Evolutionary conservation across 352 stramenopile species (phyloP), one percentile per base, ranked within the genome.

Genomic region (Phytopythium delawarense): DNA sequence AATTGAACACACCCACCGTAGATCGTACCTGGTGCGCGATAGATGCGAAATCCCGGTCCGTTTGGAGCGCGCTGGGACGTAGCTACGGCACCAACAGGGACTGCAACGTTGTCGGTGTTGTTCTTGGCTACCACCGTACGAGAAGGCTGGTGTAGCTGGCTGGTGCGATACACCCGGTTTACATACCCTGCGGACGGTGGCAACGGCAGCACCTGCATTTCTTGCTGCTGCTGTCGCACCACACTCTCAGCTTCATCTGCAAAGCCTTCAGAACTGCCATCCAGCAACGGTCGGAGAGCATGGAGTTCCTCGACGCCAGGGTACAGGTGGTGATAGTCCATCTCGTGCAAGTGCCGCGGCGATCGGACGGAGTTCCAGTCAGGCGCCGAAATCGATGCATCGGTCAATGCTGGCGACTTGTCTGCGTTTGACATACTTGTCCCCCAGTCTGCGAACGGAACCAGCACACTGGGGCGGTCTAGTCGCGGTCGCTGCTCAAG

Each of bases 281-380:
- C 30, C 30, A 40, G 9, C 52, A 57, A 21, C 0, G 32, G 2
- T 1, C 9, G 52, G 5, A 45, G 3, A n/a, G n/a, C 32, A n/a
- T 45, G 21, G 7, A 57, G 20, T 6, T 45, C 52, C n/a, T 57
- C 52, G 7, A 57, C 32, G 11, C 35, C 52, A 5, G 34, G 9
- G 52, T 46, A 57, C 20, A 57, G 11, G 3, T 45, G 52, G 15
- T 57, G 34, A 20, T 66, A 74, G 15, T 74, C 60, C 49, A 74
- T 65, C 37, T 74, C 67, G 23, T 70, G 55, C 5, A 74, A 55
- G 52, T 70, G 63, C 0, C 59, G 52, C 5, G 54, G 58, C 0
- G 57, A 20, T 28, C 53, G 55, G 7, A 30, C 12, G 11, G 57
- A 21, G 0, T n/a, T 28, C 7, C 1, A 20, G 4, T 12, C 8